These are phyloP conservation scores for Penstemon eatonii DNA, from an alignment of 257 asterid species.

Conservation along the genomic window DNA sequence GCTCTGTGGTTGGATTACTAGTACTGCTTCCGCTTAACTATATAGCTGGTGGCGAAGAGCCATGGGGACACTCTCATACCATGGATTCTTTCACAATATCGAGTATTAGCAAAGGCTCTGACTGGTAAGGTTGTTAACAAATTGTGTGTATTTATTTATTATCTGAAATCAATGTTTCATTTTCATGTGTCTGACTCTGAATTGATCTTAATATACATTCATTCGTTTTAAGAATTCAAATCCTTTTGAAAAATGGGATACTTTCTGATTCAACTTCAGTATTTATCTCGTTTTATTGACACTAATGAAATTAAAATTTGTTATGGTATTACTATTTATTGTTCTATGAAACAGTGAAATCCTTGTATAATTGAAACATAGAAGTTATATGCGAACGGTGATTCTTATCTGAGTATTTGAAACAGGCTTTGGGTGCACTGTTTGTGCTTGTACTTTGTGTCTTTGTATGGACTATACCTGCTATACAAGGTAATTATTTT, in stretches of 20 bases:
- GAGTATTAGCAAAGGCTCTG: conserved; percentile 66
- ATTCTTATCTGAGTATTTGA: conserved; percentile 22
- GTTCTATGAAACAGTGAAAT: background rate
- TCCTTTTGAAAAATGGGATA: too few species aligned
- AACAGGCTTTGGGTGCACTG: conserved; percentile 99
- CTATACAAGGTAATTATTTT: conserved; percentile 67
- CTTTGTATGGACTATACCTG: conserved; percentile 79
- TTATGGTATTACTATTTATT: background rate
- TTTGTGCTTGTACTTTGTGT: conserved; percentile 67
- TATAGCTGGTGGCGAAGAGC: conserved; percentile 45
- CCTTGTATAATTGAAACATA: background rate
- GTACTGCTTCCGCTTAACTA: conserved; percentile 78
- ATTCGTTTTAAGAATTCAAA: too few species aligned
- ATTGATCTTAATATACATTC: too few species aligned
- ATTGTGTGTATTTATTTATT: background rate
- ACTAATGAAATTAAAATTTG: too few species aligned
- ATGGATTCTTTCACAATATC: conserved; percentile 86
- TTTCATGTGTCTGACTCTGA: background rate
- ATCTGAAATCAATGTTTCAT: background rate
- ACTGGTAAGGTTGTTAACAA: conserved; percentile 47
- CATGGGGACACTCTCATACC: conserved; percentile 41
- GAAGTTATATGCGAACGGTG: background rate
- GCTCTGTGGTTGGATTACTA: conserved; percentile 66
- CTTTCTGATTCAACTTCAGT: too few species aligned
- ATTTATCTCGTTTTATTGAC: too few species aligned